These are phyloP conservation scores for Coemansia sp. DNA, from an alignment of 192 early-diverging fungal genomes.

Conservation along the genomic window DNA sequence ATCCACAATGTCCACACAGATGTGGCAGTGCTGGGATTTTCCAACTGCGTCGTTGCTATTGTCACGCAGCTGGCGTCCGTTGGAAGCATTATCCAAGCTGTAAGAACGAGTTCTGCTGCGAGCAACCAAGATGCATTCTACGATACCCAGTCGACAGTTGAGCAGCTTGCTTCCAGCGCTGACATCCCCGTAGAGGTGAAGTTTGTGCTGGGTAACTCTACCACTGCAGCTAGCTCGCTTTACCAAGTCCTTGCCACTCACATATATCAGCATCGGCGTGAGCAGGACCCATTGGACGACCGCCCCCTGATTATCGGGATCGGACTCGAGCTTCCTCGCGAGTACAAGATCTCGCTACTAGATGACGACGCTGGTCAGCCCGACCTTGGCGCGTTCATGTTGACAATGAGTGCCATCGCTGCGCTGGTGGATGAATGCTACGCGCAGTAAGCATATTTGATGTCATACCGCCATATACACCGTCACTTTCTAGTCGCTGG, in stretches of 20 bases:
- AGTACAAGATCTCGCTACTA: constrained; percentile 7
- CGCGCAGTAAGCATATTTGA: constrained; percentile 67
- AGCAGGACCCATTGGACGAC: constrained; percentile 16
- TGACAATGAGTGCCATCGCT: constrained; percentile 12
- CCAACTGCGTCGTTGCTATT: constrained; percentile 42
- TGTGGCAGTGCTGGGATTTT: constrained; percentile 41
- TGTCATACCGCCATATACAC: constrained; percentile 84
- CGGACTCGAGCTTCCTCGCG: constrained; percentile 30
- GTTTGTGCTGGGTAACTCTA: constrained; percentile 32
- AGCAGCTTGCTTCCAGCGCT: constrained; percentile 7
- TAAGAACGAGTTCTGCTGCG: not conserved
- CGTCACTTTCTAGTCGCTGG: constrained; percentile 74
- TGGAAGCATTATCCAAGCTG: constrained; percentile 35
- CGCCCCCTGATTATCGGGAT: constrained; percentile 37
- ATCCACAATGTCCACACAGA: constrained; percentile 44
- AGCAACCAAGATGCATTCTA: not conserved
- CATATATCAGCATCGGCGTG: constrained; percentile 25
- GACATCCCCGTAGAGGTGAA: constrained; percentile 38
- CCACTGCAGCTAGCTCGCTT: constrained; percentile 25
- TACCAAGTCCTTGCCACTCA: constrained; percentile 41
- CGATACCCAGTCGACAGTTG: constrained; percentile 5
- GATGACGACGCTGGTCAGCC: constrained; percentile 4
- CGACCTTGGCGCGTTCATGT: constrained; percentile 10
- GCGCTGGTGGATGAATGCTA: constrained; percentile 20
- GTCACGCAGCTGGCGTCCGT: constrained; percentile 42